A percentile compares a stretch with the other conserved stretches of the same genome.
Evolutionary conservation across 1,284 basidiomycete genomes (phyloP).

Genomic region (Vanrija sp.): DNA sequence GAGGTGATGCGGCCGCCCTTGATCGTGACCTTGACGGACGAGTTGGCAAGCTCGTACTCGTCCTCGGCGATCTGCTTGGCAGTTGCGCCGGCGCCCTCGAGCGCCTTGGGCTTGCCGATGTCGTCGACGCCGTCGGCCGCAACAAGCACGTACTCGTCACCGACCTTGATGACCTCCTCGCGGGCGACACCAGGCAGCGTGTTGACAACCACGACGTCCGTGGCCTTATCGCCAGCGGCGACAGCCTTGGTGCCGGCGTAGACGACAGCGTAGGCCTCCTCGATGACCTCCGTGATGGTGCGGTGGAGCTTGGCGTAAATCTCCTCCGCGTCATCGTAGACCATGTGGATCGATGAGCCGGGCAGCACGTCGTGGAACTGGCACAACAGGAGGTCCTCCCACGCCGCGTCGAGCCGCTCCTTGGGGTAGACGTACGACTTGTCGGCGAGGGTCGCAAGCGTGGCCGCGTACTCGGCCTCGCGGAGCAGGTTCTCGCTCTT

Average conservation of each 20-base stretch:
- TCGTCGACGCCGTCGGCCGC: not conserved
- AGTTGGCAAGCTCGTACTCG: slow-evolving; percentile 6
- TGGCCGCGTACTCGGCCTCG: slow-evolving; percentile 73
- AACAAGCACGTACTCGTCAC: not conserved
- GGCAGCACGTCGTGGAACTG: slow-evolving; percentile 90
- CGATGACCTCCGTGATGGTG: slow-evolving; percentile 64
- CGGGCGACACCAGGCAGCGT: slow-evolving; percentile 15
- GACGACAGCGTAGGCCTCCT: slow-evolving; percentile 69
- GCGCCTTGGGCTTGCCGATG: slow-evolving; percentile 1
- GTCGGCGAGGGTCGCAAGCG: slow-evolving; percentile 67
- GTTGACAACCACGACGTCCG: slow-evolving; percentile 14
- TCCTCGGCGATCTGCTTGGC: not conserved
- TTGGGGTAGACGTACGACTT: slow-evolving; percentile 63
- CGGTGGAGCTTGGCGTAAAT: slow-evolving; percentile 55
- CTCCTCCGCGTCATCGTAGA: slow-evolving; percentile 33
- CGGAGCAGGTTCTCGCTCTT: slow-evolving; percentile 82
- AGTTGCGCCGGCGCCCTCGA: not conserved
- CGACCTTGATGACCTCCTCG: slow-evolving; percentile 15
- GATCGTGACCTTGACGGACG: slow-evolving; percentile 56
- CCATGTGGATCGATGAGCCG: slow-evolving; percentile 66
- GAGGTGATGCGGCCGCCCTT: slow-evolving; percentile 74
- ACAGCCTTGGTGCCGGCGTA: slow-evolving; percentile 43
- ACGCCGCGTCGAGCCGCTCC: slow-evolving; percentile 66
- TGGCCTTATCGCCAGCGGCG: slow-evolving; percentile 28
- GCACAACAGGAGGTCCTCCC: slow-evolving; percentile 83